Base-by-base conservation (phyloP, 495 filamentous ascomycete genomes). In the Aeminium ludgeri region DNA sequence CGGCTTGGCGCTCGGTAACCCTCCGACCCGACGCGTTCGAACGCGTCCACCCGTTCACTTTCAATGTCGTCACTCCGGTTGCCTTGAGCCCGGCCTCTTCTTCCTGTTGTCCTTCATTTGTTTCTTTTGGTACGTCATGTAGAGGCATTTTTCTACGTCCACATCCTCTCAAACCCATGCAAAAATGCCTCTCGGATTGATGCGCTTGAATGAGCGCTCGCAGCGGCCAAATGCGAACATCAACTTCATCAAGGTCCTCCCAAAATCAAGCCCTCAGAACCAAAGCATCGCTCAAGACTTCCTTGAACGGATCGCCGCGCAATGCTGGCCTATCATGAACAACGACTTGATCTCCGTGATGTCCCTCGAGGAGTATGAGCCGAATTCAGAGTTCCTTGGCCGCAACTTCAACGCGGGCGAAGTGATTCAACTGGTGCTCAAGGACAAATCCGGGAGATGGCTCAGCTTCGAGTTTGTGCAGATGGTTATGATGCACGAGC, bases 391-490 rank as follows among this genome's bases (percentile, higher is more conserved):
- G 50, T 87, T 87, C 51, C 63, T 74, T 18, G 79, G 79, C 19
- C 75, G 80, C 30, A 85, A 85, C 45, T 83, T 87, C 67, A 87
- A 87, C 50, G 76, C 75, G 13, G 82, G 82, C n/a, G 82, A 85
- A 57, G 71, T 80, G 30, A 69, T 87, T 37, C 80, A 87, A 54
- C 65, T 87, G 1, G 82, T 87, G 10, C 68, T 87, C 28, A 74
- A 73, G 49, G 66, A 74, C 3, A 46, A 45, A 32, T 64, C 64
- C 0, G 72, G 73, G 5, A 61, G 66, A 39, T 87, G 82, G 82
- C 60, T 87, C 20, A 73, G 77, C 1, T 82, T 86, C 52, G 59
- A 69, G 35, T 76, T 76, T 43, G 79, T 87, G 12, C 76, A 82
- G 61, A 82, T 86, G 74, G 79, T 86, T 25, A 86, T 86, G 80